Base-by-base conservation (phyloP, 306 rosid genomes). In the Ammopiptanthus mongolicus region DNA sequence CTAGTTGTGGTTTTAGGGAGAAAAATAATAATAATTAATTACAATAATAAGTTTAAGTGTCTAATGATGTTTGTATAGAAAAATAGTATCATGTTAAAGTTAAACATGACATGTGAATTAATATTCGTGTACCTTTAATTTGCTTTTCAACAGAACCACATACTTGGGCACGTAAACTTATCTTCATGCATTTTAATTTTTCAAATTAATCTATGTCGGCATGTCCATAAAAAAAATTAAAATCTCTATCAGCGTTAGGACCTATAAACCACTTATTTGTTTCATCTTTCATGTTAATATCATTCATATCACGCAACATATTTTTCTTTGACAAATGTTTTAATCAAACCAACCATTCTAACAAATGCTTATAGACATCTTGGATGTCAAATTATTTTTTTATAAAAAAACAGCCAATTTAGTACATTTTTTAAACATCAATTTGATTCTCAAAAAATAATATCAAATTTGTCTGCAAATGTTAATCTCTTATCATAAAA, bases 11-110 rank as follows among this genome's bases (percentile, higher is more conserved):
- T 48, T 60, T 48, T 44, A 17, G 19, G 3, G 10, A 36, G 10
- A 36, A 36, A 46, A 36, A 25, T 7, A 15, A 33, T 25, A 53
- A 76, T 76, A 23, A 76, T 82, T 70, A 23, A 77, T 82, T 64
- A 71, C 51, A 23, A 36, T 73, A 58, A 12, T 36, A 36, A 37
- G 31, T 25, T 44, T 3, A 64, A 63, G 18, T 14, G 25, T 15
- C 37, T n/a, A 61, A 62, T 21, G 53, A 76, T 51, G 69, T 61
- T 75, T 52, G 6, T 19, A 48, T 41, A 19, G 33, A 42, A 65
- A 48, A 76, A 12, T 55, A 25, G 3, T 39, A 18, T 68, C 33
- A 2, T 78, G 53, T 33, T 18, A 33, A 59, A 18, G 64, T 65
- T n/a, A 48, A 37, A 25, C 56, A 56, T 56, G 18, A 5, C 18